phyloP scores from a whole-genome alignment of 1,284 basidiomycete genomes.

The Papiliotrema fonsecae region DNA sequence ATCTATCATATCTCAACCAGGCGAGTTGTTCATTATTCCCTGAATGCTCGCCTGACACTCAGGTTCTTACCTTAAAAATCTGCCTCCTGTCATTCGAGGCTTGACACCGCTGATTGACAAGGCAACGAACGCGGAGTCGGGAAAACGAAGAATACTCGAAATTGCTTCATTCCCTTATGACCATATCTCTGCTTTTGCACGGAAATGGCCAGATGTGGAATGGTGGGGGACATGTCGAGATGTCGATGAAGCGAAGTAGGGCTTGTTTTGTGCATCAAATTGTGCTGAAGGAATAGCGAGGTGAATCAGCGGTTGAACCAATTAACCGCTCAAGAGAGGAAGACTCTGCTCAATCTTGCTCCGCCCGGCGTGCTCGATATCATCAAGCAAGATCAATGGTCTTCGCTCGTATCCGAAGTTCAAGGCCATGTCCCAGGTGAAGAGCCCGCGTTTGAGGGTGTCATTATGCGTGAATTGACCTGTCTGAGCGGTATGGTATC shows the following conservation, averaged over 20 bases:
- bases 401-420: neutral
- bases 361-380: neutral
- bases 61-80: conserved; percentile 32
- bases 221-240: conserved; percentile 31
- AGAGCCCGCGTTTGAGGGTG: conserved; percentile 2
- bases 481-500: neutral
- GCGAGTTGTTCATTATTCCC: neutral
- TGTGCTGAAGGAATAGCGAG: neutral
- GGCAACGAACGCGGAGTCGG: neutral
- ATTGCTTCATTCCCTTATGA: conserved; percentile 30
- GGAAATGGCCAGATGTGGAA: conserved; percentile 17
- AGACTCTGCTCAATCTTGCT: conserved; percentile 1
- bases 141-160: conserved; percentile 22
- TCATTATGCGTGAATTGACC: conserved; percentile 2
- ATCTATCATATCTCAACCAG: conserved; percentile 28
- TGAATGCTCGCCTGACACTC: neutral
- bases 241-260: conserved; percentile 20
- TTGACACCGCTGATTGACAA: conserved; percentile 17
- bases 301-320: neutral
- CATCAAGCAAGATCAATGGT: neutral
- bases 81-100: conserved; percentile 22
- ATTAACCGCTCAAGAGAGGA: too few species aligned
- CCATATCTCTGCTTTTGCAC: conserved; percentile 26
- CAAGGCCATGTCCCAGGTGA: neutral
- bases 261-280: too few species aligned